Evolutionary conservation across 2,329 filamentous ascomycete genomes (phyloP), one percentile per base, ranked within the genome.

Genomic region (Microdochium paspali): DNA sequence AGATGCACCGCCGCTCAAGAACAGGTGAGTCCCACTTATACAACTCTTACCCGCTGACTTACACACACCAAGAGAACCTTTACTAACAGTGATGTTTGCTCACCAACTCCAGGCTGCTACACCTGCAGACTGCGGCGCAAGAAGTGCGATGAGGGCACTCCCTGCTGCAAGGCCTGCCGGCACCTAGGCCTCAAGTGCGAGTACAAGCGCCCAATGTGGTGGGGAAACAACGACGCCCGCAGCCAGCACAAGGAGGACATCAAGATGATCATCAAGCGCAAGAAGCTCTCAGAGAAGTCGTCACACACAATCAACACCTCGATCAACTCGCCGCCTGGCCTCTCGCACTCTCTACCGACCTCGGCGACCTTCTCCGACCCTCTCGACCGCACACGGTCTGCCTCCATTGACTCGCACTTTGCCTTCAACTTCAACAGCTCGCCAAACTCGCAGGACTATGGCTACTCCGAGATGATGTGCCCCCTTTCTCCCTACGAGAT

Each of bases 121-220:
- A 84, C 80, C 47, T 84, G 80, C 72, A 72, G 80, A 65, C 64
- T 84, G 58, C 70, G 80, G 61, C 73, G 80, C 54, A 84, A 84
- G 69, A 84, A 84, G 73, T 84, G 80, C 68, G 80, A 84, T 59
- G 80, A 84, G 65, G 79, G 77, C 53, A 69, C 72, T 31, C 78
- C 79, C 46, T 69, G 73, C 58, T 84, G 80, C 71, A 76, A 77
- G 15, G 80, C 80, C 51, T 84, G 80, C 75, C 82, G 79, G 57
- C 76, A 82, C 61, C 83, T 98, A 48, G 86, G 87, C 47, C 77
- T 98, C 49, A 76, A 78, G 60, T 98, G 93, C 72, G 90, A 97
- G 73, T 98, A 97, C 73, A 95, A 95, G 76, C 77, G 90, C 62
- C 93, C 93, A 31, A 81, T 87, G 70, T 98, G 93, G 93, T 98